Evolutionary conservation across 805 yeast species (phyloP).

Genomic region (Candida suzukii): DNA sequence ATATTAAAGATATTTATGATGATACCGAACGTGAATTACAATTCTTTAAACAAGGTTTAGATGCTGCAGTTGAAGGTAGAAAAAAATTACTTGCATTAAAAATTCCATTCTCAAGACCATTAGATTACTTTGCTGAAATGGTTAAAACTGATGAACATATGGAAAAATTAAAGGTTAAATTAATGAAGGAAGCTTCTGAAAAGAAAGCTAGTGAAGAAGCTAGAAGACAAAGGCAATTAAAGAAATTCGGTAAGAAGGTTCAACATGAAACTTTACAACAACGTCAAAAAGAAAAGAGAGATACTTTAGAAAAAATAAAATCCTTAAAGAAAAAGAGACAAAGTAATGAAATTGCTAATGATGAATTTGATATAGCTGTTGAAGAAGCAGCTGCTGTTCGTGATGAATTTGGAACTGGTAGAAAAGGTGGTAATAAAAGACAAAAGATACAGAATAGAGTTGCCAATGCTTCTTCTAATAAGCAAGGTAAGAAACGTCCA

Average conservation of each 20-base stretch:
- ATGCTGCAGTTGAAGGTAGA: constrained; percentile 72
- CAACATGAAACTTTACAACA: constrained; percentile 90
- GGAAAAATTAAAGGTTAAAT: constrained; percentile 82
- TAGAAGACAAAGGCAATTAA: constrained; percentile 85
- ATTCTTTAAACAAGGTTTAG: constrained; percentile 89
- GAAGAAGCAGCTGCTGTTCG: constrained; percentile 77
- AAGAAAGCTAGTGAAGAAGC: constrained; percentile 92
- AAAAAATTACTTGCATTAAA: constrained; percentile 56
- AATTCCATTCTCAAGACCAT: constrained; percentile 87
- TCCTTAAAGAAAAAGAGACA: constrained; percentile 85
- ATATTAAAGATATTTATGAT: constrained; percentile 82
- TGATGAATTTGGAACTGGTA: constrained; percentile 34
- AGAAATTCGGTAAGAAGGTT: constrained; percentile 96
- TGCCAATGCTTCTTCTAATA: constrained; percentile 30
- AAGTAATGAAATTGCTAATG: constrained; percentile 61
- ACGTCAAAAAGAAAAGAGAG: constrained; percentile 89
- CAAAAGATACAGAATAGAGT: constrained; percentile 61
- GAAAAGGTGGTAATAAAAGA: constrained; percentile 68
- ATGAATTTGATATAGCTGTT: constrained; percentile 83
- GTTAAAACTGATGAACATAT: constrained; percentile 96
- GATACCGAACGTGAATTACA: constrained; percentile 95
- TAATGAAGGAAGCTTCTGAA: constrained; percentile 66
- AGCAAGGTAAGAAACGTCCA: constrained; percentile 36
- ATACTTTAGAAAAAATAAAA: constrained; percentile 83
- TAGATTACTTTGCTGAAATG: constrained; percentile 98